These are phyloP conservation scores for Blastomyces gilchristii DNA, from an alignment of 2,329 filamentous ascomycete genomes.

Conservation along the genomic window DNA sequence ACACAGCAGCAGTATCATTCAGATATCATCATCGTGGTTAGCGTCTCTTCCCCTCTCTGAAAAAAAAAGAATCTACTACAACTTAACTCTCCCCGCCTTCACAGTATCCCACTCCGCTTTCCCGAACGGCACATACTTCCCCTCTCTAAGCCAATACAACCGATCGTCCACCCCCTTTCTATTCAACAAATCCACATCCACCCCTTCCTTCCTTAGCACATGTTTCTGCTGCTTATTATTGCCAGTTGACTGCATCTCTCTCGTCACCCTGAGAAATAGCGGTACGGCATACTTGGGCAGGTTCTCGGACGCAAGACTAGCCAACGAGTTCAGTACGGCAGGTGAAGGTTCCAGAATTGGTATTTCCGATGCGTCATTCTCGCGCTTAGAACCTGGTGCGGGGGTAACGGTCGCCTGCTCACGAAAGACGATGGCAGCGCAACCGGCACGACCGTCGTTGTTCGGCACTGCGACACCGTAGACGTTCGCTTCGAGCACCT, in stretches of 20 bases:
- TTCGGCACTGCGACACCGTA: constrained; percentile 71
- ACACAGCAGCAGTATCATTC: neutral
- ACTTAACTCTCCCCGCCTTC: constrained; percentile 56
- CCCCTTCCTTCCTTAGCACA: constrained; percentile 58
- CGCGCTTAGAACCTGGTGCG: neutral
- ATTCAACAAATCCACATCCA: constrained; percentile 46
- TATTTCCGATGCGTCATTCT: neutral
- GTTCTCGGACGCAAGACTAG: constrained; percentile 44
- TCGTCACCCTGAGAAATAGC: constrained; percentile 61
- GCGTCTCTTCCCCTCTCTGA: neutral
- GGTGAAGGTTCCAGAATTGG: constrained; percentile 23
- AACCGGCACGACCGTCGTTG: constrained; percentile 76
- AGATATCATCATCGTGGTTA: neutral
- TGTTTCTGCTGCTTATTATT: constrained; percentile 88
- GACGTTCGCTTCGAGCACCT: constrained; percentile 69
- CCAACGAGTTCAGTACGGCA: constrained; percentile 48
- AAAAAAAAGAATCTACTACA: constrained; percentile 27
- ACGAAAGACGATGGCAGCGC: constrained; percentile 58
- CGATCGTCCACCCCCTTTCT: constrained; percentile 32
- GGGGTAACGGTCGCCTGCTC: constrained; percentile 28
- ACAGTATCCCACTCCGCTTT: constrained; percentile 59
- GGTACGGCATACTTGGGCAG: constrained; percentile 69
- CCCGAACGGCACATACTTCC: constrained; percentile 58
- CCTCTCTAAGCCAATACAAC: constrained; percentile 57
- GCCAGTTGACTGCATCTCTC: constrained; percentile 58